Conservation (phyloP, 2,329 filamentous ascomycete genomes). For the Pseudogymnoascus sp. region DNA sequence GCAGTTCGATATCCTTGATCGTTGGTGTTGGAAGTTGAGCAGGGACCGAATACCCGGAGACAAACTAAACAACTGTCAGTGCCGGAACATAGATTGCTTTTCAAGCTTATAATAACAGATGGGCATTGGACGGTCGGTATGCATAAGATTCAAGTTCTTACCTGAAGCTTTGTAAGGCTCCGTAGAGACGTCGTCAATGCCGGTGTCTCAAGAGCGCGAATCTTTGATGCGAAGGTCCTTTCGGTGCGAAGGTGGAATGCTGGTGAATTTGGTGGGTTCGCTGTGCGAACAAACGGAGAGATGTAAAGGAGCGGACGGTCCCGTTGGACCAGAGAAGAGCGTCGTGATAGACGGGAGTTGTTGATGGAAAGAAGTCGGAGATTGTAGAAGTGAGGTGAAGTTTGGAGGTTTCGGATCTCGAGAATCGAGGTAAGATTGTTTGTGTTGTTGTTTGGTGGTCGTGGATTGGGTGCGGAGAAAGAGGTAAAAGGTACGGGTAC, state of each 20-base stretch:
- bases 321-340: slow-evolving; percentile 12
- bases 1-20: neutral
- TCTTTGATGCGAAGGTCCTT: slow-evolving; percentile 7
- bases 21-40: slow-evolving; percentile 8
- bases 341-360: neutral
- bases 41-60: slow-evolving; percentile 8
- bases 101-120: neutral
- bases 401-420: slow-evolving; percentile 3
- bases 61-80: slow-evolving; percentile 10
- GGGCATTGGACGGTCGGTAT: neutral
- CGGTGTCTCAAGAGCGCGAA: slow-evolving; percentile 9
- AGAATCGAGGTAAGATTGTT: slow-evolving; percentile 9
- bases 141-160: slow-evolving; percentile 10
- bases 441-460: slow-evolving; percentile 10
- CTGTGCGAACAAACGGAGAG: slow-evolving; percentile 3
- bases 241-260: slow-evolving; percentile 3
- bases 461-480: slow-evolving; percentile 11
- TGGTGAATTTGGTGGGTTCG: neutral
- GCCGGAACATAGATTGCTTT: slow-evolving; percentile 10
- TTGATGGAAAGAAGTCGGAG: slow-evolving; percentile 1
- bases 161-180: neutral
- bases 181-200: slow-evolving; percentile 7
- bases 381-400: neutral
- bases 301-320: slow-evolving; percentile 14
- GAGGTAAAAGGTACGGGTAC: neutral